Conservation (phyloP, 208 protist species). For the Leishmania aethiopica region DNA sequence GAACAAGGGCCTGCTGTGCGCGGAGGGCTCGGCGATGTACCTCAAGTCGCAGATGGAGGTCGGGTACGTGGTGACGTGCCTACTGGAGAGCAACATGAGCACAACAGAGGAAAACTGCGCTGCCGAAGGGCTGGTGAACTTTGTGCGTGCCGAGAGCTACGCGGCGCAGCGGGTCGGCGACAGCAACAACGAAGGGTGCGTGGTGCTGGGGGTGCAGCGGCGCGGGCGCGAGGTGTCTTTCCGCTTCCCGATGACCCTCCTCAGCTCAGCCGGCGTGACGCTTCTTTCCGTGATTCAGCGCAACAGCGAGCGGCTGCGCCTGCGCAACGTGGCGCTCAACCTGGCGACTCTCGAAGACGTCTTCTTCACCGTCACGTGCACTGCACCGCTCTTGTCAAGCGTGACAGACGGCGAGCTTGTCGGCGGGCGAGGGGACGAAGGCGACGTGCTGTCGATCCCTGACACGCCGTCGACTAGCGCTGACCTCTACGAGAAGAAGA, state of each 20-base stretch:
- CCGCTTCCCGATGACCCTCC: slow-evolving; percentile 63
- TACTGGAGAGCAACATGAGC: slow-evolving; percentile 51
- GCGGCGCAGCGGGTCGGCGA: slow-evolving; percentile 25
- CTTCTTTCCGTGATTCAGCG: slow-evolving; percentile 57
- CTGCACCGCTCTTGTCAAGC: slow-evolving; percentile 14
- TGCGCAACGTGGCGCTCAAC: slow-evolving; percentile 66
- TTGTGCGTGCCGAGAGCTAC: slow-evolving; percentile 57
- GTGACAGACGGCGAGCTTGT: slow-evolving; percentile 17
- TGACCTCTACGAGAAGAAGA: slow-evolving; percentile 31
- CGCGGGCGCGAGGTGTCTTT: slow-evolving; percentile 76
- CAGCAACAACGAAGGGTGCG: slow-evolving; percentile 11
- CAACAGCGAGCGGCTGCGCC: slow-evolving; percentile 35
- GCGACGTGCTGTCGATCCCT: background rate
- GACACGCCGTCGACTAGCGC: background rate
- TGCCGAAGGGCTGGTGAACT: slow-evolving; percentile 47
- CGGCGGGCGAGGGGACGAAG: slow-evolving; percentile 6
- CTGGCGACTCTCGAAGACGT: slow-evolving; percentile 88
- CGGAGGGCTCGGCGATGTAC: slow-evolving; percentile 70
- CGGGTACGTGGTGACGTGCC: slow-evolving; percentile 76
- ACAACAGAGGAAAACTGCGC: slow-evolving; percentile 44
- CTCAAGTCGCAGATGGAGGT: slow-evolving; percentile 80
- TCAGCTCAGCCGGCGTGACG: slow-evolving; percentile 38
- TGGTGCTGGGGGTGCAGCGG: slow-evolving; percentile 62
- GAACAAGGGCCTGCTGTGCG: slow-evolving; percentile 64
- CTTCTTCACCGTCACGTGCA: slow-evolving; percentile 55